These are phyloP conservation scores for Fusarium xyrophilum DNA, from an alignment of 2,329 filamentous ascomycete genomes.

Conservation along the genomic window DNA sequence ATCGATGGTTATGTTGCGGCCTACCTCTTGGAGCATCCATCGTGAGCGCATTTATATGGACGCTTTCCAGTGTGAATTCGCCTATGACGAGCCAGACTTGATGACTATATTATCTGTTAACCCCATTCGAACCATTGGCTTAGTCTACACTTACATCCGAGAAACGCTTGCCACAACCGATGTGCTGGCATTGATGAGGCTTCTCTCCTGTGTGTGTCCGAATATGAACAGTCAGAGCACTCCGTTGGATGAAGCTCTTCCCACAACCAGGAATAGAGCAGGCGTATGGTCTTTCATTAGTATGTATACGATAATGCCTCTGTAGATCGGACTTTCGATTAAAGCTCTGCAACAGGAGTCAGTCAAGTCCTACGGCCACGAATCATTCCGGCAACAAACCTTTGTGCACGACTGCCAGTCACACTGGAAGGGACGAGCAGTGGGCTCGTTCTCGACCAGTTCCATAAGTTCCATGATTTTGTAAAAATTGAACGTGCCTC, in stretches of 20 bases:
- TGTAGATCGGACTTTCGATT: constrained; percentile 75
- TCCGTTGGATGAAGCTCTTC: constrained; percentile 75
- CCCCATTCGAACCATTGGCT: background rate
- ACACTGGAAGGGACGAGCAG: constrained; percentile 68
- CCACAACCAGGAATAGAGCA: constrained; percentile 67
- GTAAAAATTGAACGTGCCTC: background rate
- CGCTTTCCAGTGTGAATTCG: constrained; percentile 72
- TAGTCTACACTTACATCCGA: constrained; percentile 64
- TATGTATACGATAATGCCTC: constrained; percentile 74
- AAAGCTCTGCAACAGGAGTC: constrained; percentile 62
- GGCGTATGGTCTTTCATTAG: constrained; percentile 71
- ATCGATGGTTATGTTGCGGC: constrained; percentile 7
- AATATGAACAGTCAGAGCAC: constrained; percentile 73
- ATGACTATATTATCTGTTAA: constrained; percentile 56
- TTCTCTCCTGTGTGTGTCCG: constrained; percentile 76
- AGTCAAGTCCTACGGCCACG: background rate
- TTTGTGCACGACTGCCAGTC: constrained; percentile 69
- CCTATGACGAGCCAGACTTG: constrained; percentile 69
- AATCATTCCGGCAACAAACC: constrained; percentile 50
- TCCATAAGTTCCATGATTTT: constrained; percentile 67
- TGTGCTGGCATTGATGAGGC: constrained; percentile 71
- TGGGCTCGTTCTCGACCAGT: constrained; percentile 69
- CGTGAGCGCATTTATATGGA: constrained; percentile 68
- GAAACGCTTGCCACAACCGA: constrained; percentile 72
- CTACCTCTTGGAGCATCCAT: constrained; percentile 68